Conservation (phyloP, 2,329 filamentous ascomycete genomes). For the Colletotrichum echinochloae region DNA sequence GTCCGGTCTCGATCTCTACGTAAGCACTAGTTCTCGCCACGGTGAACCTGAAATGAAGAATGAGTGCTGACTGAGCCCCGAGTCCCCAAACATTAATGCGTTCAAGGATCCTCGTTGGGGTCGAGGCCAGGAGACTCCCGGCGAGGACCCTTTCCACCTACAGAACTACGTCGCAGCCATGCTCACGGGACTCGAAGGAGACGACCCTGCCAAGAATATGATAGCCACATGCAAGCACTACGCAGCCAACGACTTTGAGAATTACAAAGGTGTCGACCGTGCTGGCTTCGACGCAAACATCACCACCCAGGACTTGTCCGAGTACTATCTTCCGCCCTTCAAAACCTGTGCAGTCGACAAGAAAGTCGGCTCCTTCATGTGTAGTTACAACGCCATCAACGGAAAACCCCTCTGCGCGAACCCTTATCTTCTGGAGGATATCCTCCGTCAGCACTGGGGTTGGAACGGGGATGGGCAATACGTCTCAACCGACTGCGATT, state of each 20-base stretch:
- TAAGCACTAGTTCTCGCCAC: neutral
- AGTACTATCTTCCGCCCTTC: slow-evolving; percentile 77
- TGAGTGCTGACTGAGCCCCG: neutral
- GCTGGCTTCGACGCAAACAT: slow-evolving; percentile 69
- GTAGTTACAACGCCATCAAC: slow-evolving; percentile 73
- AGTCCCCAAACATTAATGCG: slow-evolving; percentile 74
- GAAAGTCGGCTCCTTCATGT: slow-evolving; percentile 70
- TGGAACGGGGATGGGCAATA: slow-evolving; percentile 72
- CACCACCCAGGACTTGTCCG: slow-evolving; percentile 70
- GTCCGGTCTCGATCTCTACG: slow-evolving; percentile 69
- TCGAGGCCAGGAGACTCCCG: slow-evolving; percentile 70
- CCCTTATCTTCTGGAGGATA: slow-evolving; percentile 69
- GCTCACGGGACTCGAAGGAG: slow-evolving; percentile 64
- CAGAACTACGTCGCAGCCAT: slow-evolving; percentile 64
- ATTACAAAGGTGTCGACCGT: slow-evolving; percentile 56
- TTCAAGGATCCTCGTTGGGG: slow-evolving; percentile 75
- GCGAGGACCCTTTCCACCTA: slow-evolving; percentile 66
- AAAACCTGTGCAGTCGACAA: slow-evolving; percentile 70
- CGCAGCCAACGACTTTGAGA: slow-evolving; percentile 68
- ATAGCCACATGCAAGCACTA: slow-evolving; percentile 71
- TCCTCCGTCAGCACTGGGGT: slow-evolving; percentile 74
- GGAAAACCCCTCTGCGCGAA: slow-evolving; percentile 74
- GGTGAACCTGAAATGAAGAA: too few species aligned
- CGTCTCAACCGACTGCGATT: slow-evolving; percentile 74
- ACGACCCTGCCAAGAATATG: slow-evolving; percentile 51